These are phyloP conservation scores for Microdochium trichocladiopsis DNA, from an alignment of 2,329 filamentous ascomycete species.

Conservation along the genomic window DNA sequence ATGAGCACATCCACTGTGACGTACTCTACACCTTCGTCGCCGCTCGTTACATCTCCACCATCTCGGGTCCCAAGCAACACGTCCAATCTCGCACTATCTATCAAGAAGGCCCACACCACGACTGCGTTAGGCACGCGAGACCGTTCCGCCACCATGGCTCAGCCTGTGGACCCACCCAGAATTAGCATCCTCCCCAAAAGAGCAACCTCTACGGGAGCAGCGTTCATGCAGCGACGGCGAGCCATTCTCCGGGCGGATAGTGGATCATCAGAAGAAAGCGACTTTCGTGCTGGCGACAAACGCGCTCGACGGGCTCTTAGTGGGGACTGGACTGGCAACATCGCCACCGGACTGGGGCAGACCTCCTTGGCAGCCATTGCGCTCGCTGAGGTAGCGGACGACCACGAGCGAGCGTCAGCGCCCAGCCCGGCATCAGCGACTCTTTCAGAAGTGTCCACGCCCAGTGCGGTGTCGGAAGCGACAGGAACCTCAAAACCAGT, in stretches of 20 bases:
- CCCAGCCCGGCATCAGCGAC: background rate
- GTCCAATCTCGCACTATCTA: background rate
- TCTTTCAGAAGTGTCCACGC: background rate
- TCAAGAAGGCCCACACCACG: background rate
- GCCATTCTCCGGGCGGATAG: slow-evolving; percentile 8
- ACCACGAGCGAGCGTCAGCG: background rate
- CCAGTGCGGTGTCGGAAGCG: background rate
- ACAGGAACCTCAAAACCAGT: background rate
- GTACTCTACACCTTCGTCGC: slow-evolving; percentile 3
- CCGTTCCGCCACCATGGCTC: slow-evolving; percentile 9
- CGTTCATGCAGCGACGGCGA: slow-evolving; percentile 34
- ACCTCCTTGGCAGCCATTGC: background rate
- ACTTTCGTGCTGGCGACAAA: background rate
- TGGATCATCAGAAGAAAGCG: background rate
- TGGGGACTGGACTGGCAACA: background rate
- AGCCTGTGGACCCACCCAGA: slow-evolving; percentile 4
- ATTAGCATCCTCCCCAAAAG: slow-evolving; percentile 23
- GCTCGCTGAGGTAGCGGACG: background rate
- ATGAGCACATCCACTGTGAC: slow-evolving; percentile 8
- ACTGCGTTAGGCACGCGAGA: background rate
- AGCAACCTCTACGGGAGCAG: slow-evolving; percentile 37
- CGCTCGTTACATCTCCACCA: background rate
- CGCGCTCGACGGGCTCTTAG: background rate
- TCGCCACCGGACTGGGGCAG: background rate
- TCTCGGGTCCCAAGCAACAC: background rate